Conservation (phyloP, 225 moss, liverwort and hornwort genomes). For the Ulota crispa region DNA sequence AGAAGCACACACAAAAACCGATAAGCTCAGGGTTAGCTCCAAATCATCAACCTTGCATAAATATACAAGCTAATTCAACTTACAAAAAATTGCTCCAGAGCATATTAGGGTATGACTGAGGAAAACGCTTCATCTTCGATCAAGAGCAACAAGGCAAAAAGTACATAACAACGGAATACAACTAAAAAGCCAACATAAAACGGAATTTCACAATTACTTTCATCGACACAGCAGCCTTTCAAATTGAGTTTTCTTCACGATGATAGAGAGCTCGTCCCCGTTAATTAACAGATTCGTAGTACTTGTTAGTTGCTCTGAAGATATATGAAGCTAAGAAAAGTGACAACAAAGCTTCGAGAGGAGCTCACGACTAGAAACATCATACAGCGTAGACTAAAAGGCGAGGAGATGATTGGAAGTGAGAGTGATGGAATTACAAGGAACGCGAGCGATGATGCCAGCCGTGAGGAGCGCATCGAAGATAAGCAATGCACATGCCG, state of each 20-base stretch:
- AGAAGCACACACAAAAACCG: constrained; percentile 8
- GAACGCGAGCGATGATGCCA: constrained; percentile 70
- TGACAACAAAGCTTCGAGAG: neutral
- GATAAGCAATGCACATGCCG: constrained; percentile 53
- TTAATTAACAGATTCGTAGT: neutral
- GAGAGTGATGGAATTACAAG: constrained; percentile 46
- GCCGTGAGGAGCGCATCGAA: constrained; percentile 76
- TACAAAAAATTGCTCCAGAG: neutral
- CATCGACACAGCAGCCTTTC: neutral
- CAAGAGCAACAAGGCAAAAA: neutral
- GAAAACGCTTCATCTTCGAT: neutral
- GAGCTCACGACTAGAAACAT: neutral
- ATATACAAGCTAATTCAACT: neutral
- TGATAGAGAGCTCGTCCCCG: neutral
- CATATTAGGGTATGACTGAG: neutral
- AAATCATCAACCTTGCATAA: neutral
- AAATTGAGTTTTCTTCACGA: neutral
- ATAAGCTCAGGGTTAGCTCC: constrained; percentile 10
- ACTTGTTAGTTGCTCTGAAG: neutral
- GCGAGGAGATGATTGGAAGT: neutral
- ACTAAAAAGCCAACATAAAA: neutral
- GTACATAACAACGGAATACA: neutral
- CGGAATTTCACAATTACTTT: neutral
- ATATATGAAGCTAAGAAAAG: neutral
- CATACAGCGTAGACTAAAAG: neutral